Conservation (phyloP, 2,329 filamentous ascomycete genomes). For the Fusarium veterinarium region DNA sequence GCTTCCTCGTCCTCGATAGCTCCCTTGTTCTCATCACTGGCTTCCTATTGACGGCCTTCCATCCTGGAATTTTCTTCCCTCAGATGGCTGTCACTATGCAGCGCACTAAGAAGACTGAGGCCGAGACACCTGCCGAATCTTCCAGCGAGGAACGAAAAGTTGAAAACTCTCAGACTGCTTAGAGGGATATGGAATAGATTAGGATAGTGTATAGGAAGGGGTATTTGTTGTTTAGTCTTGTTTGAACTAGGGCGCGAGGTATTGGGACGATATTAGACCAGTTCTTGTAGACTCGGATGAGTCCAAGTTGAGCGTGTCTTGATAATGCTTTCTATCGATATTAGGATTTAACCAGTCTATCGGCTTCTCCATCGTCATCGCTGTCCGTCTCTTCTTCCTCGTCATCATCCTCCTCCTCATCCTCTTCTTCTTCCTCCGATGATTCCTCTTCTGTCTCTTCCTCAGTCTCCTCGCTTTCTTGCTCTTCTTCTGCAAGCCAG, state of each 20-base stretch:
- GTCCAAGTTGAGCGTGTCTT: conserved; percentile 10
- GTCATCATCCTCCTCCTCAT: conserved; percentile 61
- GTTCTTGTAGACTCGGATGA: conserved; percentile 22
- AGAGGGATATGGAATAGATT: conserved; percentile 2
- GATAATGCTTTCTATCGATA: conserved; percentile 31
- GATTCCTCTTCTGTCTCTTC: conserved; percentile 63
- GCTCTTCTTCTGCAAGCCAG: conserved; percentile 83
- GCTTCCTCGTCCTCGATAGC: conserved; percentile 68
- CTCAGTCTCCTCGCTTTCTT: conserved; percentile 66
- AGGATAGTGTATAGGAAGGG: background rate
- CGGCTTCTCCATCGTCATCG: conserved; percentile 59
- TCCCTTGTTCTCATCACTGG: conserved; percentile 63
- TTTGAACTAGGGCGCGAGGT: conserved; percentile 1
- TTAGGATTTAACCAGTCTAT: conserved; percentile 56
- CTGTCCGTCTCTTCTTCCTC: conserved; percentile 62
- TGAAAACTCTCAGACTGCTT: conserved; percentile 28
- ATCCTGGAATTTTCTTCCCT: conserved; percentile 67
- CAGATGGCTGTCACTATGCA: conserved; percentile 57
- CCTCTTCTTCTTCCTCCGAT: conserved; percentile 62
- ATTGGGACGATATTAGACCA: conserved; percentile 4
- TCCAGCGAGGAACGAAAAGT: conserved; percentile 46
- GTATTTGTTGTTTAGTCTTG: background rate
- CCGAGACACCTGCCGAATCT: conserved; percentile 43
- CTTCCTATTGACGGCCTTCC: conserved; percentile 62
- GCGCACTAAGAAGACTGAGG: conserved; percentile 38